These are phyloP conservation scores for Lasiodiplodia theobromae DNA, from an alignment of 2,329 filamentous ascomycete genomes.

Conservation along the genomic window DNA sequence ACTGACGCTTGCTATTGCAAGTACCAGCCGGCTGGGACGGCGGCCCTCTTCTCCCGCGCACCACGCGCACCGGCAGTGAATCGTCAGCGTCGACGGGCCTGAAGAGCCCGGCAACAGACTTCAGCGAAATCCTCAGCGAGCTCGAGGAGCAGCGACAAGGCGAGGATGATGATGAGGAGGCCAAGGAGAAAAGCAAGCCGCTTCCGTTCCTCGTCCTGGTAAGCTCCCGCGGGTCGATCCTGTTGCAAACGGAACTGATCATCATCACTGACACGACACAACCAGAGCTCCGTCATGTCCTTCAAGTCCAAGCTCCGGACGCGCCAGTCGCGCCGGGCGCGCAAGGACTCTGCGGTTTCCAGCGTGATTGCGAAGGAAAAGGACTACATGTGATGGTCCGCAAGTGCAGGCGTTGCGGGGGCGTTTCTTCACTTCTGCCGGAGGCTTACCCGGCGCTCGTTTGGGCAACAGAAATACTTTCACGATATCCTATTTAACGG, in stretches of 20 bases:
- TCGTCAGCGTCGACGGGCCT: slow-evolving; percentile 15
- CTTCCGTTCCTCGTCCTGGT: slow-evolving; percentile 17
- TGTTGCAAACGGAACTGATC: slow-evolving; percentile 2
- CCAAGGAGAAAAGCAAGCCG: slow-evolving; percentile 10
- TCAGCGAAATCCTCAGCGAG: slow-evolving; percentile 25
- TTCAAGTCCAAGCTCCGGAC: slow-evolving; percentile 21
- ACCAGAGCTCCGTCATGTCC: slow-evolving; percentile 6
- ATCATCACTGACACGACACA: slow-evolving; percentile 3
- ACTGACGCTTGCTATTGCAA: not conserved
- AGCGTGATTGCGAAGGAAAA: slow-evolving; percentile 1
- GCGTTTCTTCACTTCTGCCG: slow-evolving; percentile 9
- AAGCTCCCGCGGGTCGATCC: slow-evolving; percentile 7
- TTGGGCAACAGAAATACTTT: not conserved
- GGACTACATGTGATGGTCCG: not conserved
- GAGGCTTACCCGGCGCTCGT: not conserved
- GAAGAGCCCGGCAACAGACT: slow-evolving; percentile 27
- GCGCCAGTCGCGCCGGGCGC: slow-evolving; percentile 17
- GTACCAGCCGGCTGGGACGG: slow-evolving; percentile 25
- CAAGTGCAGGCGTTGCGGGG: not conserved
- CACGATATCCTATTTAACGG: slow-evolving; percentile 21
- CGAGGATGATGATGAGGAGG: not conserved
- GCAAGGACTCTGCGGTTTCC: not conserved
- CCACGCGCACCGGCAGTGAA: slow-evolving; percentile 3
- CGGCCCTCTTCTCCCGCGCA: slow-evolving; percentile 21
- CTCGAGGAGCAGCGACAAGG: slow-evolving; percentile 14